Percentiles rank a stretch among this genome's conserved stretches.
Conservation (phyloP, 768 basidiomycete genomes). For the Boletus subcaerulescens region DNA sequence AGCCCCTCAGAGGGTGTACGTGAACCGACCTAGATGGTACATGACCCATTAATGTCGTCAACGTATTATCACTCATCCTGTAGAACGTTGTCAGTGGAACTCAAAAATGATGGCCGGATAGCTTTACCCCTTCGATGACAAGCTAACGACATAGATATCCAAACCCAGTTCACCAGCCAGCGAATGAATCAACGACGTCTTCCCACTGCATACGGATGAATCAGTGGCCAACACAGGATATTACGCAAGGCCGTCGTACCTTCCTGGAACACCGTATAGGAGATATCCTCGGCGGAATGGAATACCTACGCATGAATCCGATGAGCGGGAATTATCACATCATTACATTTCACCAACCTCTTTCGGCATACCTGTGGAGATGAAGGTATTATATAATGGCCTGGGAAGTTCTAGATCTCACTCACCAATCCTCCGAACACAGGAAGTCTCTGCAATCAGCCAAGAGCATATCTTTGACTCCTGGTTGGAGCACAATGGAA, state of each 20-base stretch:
- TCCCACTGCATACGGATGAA: conserved; percentile 50
- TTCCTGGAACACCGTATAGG: conserved; percentile 82
- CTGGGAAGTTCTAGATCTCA: conserved; percentile 22
- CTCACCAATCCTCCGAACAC: conserved; percentile 81
- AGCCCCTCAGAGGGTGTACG: conserved; percentile 1
- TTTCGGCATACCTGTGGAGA: conserved; percentile 75
- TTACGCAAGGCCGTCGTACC: conserved; percentile 39
- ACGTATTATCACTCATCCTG: conserved; percentile 89
- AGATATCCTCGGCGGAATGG: conserved; percentile 87
- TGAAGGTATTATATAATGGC: conserved; percentile 15
- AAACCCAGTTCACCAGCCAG: conserved; percentile 81
- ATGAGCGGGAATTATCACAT: conserved; percentile 21
- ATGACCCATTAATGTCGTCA: conserved; percentile 84
- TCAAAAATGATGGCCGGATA: conserved; percentile 6
- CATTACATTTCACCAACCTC: conserved; percentile 51
- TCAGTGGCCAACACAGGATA: conserved; percentile 11
- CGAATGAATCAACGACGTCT: conserved; percentile 84
- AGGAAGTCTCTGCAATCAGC: conserved; percentile 85
- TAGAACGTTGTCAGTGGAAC: conserved; percentile 9
- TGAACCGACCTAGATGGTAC: conserved; percentile 70
- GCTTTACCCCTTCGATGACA: conserved; percentile 81
- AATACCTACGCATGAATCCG: conserved; percentile 51
- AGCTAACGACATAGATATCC: conserved; percentile 88
- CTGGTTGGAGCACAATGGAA: conserved; percentile 87
- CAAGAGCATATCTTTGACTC: conserved; percentile 87